Evolutionary conservation across 305 asterid genomes (phyloP).

Genomic region (Rubia peregrina): DNA sequence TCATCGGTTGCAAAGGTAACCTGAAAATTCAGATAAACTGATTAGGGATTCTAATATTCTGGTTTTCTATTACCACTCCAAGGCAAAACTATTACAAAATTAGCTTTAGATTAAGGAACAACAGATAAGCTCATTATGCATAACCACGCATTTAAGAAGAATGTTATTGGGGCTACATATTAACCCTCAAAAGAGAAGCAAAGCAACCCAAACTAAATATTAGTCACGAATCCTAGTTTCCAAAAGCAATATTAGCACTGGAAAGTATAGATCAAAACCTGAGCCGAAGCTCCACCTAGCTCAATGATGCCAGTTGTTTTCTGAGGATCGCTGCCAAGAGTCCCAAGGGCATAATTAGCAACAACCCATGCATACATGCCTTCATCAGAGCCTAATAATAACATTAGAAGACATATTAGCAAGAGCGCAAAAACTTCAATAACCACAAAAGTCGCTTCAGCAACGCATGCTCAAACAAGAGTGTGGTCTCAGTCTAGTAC

Average conservation of each 20-base stretch:
- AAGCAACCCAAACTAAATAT: not conserved
- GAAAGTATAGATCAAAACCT: conserved; percentile 40
- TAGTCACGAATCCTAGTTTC: not conserved
- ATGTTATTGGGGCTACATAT: not conserved
- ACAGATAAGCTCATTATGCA: conserved; percentile 1
- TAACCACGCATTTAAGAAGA: not conserved
- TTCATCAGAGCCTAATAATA: conserved; percentile 79
- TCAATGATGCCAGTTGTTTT: conserved; percentile 91
- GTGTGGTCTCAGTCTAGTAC: too few relatives aligned
- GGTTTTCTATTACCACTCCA: not conserved
- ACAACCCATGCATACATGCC: conserved; percentile 95
- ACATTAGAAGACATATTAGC: conserved; percentile 9
- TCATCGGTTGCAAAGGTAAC: conserved; percentile 76
- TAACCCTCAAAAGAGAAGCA: not conserved
- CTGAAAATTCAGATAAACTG: conserved; percentile 35
- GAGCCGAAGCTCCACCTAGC: conserved; percentile 98
- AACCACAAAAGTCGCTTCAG: not conserved
- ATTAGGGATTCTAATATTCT: conserved; percentile 1
- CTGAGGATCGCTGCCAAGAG: conserved; percentile 78
- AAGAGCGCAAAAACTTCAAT: conserved; percentile 16
- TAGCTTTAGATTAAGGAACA: not conserved
- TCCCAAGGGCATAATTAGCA: conserved; percentile 92
- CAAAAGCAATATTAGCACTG: not conserved
- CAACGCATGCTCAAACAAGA: too few relatives aligned
- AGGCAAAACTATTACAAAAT: not conserved